A percentile compares a stretch with the other conserved stretches of the same genome.
phyloP scores from a whole-genome alignment of 768 basidiomycete species.

The Lactifluus hygrophoroides region DNA sequence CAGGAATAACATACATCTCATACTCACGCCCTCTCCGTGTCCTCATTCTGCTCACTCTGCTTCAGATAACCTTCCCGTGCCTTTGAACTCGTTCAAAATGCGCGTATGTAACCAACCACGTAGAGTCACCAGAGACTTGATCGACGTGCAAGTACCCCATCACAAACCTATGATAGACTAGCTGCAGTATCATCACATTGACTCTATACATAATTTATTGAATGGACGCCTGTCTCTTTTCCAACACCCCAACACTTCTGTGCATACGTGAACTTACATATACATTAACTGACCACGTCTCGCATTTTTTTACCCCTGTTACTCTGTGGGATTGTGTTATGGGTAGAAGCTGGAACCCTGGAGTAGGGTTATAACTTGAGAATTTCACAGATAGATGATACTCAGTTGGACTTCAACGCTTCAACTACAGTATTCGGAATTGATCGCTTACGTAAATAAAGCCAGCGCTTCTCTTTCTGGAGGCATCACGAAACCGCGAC shows the following conservation, averaged over 20 bases:
- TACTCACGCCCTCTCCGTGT: conserved; percentile 17
- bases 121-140: background rate
- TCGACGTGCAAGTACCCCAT: conserved; percentile 19
- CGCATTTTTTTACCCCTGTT: background rate
- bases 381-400: no score
- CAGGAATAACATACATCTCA: conserved; percentile 18
- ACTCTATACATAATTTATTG: background rate
- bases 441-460: no score
- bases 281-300: background rate
- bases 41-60: conserved; percentile 33
- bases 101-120: conserved; percentile 25
- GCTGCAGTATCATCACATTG: background rate
- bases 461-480: no score
- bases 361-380: no score
- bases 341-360: no score
- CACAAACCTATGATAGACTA: conserved; percentile 8
- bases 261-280: background rate
- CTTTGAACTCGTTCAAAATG: conserved; percentile 33
- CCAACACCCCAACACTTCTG: background rate
- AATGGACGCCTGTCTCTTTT: background rate
- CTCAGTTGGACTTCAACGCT: no score
- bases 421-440: no score
- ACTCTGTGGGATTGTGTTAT: no score
- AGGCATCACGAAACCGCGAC: no score
- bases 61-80: conserved; percentile 31